Conservation (phyloP, 208 protist species). For the Borovskyia barvae region DNA sequence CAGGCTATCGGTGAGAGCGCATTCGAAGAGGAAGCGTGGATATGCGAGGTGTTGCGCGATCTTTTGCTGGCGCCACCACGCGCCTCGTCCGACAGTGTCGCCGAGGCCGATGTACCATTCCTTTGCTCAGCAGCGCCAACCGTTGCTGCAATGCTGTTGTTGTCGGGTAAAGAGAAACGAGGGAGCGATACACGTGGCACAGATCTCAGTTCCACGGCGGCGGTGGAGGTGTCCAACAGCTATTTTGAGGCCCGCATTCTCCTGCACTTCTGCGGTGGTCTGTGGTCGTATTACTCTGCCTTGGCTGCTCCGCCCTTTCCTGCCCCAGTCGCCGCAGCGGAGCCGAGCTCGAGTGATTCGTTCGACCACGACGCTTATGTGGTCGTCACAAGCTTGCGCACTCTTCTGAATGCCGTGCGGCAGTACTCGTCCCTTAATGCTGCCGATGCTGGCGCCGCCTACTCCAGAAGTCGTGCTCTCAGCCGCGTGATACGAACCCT, state of each 20-base stretch:
- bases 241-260: constrained; percentile 1
- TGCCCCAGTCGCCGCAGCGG: neutral
- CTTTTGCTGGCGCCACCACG: neutral
- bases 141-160: neutral
- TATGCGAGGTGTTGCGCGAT: constrained; percentile 12
- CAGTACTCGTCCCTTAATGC: neutral
- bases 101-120: neutral
- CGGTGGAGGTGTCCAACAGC: constrained; percentile 3
- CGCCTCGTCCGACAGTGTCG: neutral
- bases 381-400: constrained; percentile 6
- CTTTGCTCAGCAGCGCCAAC: neutral
- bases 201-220: constrained; percentile 18
- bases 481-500: neutral
- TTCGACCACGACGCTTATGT: constrained; percentile 22
- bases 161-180: constrained; percentile 33
- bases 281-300: constrained; percentile 2
- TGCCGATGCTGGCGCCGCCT: neutral
- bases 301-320: neutral
- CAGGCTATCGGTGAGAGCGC: constrained; percentile 16
- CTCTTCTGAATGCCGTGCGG: constrained; percentile 13
- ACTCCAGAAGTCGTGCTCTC: neutral
- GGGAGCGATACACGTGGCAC: neutral
- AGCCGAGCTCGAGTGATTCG: too few relatives aligned
- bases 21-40: constrained; percentile 38
- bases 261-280: neutral